phyloP scores from a whole-genome alignment of 495 filamentous ascomycete species.

The Thermochaetoides thermophila region DNA sequence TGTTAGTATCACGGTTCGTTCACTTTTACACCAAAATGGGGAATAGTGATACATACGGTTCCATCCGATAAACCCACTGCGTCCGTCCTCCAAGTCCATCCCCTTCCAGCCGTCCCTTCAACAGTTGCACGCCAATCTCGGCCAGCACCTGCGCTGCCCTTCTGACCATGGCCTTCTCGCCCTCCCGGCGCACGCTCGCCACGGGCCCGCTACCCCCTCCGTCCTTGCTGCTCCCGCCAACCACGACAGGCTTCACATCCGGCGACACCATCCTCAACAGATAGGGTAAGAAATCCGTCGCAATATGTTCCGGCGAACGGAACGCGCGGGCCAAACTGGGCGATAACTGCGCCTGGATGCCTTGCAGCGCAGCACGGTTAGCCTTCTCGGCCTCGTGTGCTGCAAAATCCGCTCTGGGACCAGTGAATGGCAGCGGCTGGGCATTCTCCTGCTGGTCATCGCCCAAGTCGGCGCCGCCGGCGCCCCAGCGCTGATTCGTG shows the following conservation, averaged over 20 bases:
- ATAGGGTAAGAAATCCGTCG: constrained; percentile 71
- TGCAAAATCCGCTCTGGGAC: constrained; percentile 61
- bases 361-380: constrained; percentile 39
- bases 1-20: constrained; percentile 1
- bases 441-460: constrained; percentile 40
- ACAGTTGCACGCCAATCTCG: constrained; percentile 65
- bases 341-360: constrained; percentile 39
- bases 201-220: constrained; percentile 35
- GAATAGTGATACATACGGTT: constrained; percentile 49
- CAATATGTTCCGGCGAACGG: constrained; percentile 55
- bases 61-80: constrained; percentile 83
- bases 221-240: constrained; percentile 49
- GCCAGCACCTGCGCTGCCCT: constrained; percentile 67
- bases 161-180: constrained; percentile 64
- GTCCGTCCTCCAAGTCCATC: constrained; percentile 31
- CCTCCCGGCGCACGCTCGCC: constrained; percentile 73
- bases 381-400: constrained; percentile 63
- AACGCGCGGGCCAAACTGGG: constrained; percentile 57
- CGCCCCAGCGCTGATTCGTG: constrained; percentile 24
- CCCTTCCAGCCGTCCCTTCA: constrained; percentile 66
- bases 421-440: constrained; percentile 56
- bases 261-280: constrained; percentile 71
- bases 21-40: not conserved
- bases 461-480: constrained; percentile 32
- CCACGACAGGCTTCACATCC: constrained; percentile 80